Base-by-base conservation (phyloP, 176 grass and related monocot genomes). In the Ensete ventricosum region DNA sequence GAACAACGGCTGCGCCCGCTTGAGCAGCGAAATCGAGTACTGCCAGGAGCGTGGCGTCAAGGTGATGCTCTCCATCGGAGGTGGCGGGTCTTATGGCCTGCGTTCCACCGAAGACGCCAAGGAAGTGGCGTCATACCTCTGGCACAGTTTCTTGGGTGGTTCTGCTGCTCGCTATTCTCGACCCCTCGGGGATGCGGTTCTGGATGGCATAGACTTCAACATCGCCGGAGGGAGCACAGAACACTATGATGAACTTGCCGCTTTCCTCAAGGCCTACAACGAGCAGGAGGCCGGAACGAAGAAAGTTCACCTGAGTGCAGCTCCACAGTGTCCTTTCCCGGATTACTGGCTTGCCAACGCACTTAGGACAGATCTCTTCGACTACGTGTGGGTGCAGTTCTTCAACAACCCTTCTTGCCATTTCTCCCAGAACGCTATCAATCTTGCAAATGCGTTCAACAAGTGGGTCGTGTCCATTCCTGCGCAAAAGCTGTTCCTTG, bases 331-430 rank as follows among this genome's bases (percentile, higher is more conserved):
- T 57, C 84, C 84, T 2, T 92, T 62, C 76, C 84, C 90, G 0
- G 90, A 92, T 65, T 52, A 78, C 26, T 88, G 75, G 12, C 67
- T 89, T 1, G 80, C 82, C 23, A 68, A 76, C 60, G 84, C 90
- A 48, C 73, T 93, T 3, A 21, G 70, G 9, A 87, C 85, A 1
- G 87, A 80, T 1, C 80, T 88, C 13, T 93, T 93, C 11, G 91
- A 94, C 75, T 82, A 85, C 23, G 87, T 90, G 19, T 93, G 91
- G 91, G 87, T 93, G n/a, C 91, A 93, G 64, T 90, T 93, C 80
- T 93, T 90, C 80, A 94, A 90, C 82, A 90, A 94, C 72, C 76
- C 71, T 11, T 80, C 79, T 0, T 87, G 90, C 84, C 73, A 89
- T 52, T 92, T 87, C 79, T 53, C 66, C 2, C 17, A 76, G 21